Evolutionary conservation across 306 rosid species (phyloP).

Genomic region (Purshia tridentata): DNA sequence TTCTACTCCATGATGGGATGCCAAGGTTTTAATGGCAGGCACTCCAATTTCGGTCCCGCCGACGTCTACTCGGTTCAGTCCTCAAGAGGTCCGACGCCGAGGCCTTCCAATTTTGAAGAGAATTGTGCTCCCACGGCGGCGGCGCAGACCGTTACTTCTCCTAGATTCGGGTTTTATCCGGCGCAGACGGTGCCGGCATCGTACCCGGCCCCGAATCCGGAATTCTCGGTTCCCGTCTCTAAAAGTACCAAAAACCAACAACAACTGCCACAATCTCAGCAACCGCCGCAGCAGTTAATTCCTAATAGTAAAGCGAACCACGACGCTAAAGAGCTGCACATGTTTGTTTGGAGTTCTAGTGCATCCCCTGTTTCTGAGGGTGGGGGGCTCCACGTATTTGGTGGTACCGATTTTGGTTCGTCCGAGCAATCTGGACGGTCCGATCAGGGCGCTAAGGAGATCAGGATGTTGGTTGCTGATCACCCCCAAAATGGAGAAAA

Average conservation of each 20-base stretch:
- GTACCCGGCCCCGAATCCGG: conserved; percentile 80
- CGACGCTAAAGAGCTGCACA: conserved; percentile 88
- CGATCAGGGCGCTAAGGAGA: conserved; percentile 92
- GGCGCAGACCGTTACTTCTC: conserved; percentile 38
- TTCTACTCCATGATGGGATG: conserved; percentile 91
- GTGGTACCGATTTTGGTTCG: conserved; percentile 54
- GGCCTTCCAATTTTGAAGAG: conserved; percentile 90
- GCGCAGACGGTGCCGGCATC: conserved; percentile 43
- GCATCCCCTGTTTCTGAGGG: conserved; percentile 77
- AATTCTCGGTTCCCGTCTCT: conserved; percentile 51
- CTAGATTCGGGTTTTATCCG: conserved; percentile 51
- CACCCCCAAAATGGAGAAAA: conserved; percentile 70
- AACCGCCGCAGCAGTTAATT: conserved; percentile 22
- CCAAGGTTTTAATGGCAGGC: conserved; percentile 52
- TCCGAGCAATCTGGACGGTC: conserved; percentile 87
- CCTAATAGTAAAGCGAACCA: conserved; percentile 42
- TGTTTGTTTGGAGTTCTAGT: conserved; percentile 95
- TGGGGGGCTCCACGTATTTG: conserved; percentile 74
- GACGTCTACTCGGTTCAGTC: conserved; percentile 87
- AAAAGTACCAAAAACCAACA: conserved; percentile 42
- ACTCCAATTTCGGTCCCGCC: conserved; percentile 71
- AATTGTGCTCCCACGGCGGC: conserved; percentile 34
- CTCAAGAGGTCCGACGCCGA: conserved; percentile 78
- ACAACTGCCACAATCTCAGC: conserved; percentile 30
- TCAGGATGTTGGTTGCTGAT: conserved; percentile 86